Base-by-base conservation (phyloP, 2,329 filamentous ascomycete genomes). In the Scopulariopsis brevicaulis region DNA sequence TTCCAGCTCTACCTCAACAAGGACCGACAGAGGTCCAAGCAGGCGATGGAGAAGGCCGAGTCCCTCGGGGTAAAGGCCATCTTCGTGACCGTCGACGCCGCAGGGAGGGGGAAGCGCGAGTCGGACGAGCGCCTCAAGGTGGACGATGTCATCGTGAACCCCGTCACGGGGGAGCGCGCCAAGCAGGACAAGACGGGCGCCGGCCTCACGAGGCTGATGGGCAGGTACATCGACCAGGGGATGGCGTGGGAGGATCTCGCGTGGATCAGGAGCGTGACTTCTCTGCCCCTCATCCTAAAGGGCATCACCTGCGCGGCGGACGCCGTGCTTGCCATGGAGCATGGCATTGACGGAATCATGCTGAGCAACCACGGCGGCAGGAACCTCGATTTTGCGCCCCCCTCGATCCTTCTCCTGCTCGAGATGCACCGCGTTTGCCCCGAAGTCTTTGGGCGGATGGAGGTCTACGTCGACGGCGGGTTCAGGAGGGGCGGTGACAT, bases 351-450 rank as follows among this genome's bases (percentile, higher is more conserved):
- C 62, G 86, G 82, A 0, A 86, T 90, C 53, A 77, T 89, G 1
- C 73, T 90, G 2, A 82, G 77, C 18, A 90, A 90, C 63, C 87
- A 90, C 66, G 87, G 86, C 1, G 86, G 86, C 0, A 69, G 86
- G 46, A 76, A 70, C 54, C 64, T 77, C 1, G 77, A 81, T 59
- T 80, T 65, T 63, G 3, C 3, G 3, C 2, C 11, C 3, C 4
- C 43, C 4, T 5, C 43, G 14, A 3, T 48, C 4, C 15, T 4
- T 2, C 4, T n/a, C 4, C 43, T 48, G 18, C 43, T 10, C 15
- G 43, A 48, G 43, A 10, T 48, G 4, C 4, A 3, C 6, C 7
- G 40, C 5, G 18, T 5, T n/a, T 11, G 40, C 18, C 7, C 18
- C 3, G 5, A 10, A 22, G 43, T 40, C 3, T 12, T 5, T 4